Evolutionary conservation across 2,329 filamentous ascomycete species (phyloP), one percentile per base, ranked within the genome.

Genomic region (Fusarium sp.): DNA sequence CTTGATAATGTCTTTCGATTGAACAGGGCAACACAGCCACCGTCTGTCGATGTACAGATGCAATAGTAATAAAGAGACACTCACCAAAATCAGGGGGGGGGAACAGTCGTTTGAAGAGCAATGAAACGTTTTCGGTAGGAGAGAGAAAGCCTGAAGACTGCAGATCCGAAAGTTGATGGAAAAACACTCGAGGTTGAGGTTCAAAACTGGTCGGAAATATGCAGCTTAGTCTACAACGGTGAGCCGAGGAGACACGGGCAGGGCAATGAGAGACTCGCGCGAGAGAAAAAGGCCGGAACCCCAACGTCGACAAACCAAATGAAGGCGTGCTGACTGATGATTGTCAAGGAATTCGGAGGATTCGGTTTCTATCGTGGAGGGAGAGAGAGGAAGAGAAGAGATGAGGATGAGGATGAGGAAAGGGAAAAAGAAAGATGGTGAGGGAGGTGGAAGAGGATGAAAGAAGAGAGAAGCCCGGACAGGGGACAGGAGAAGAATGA

Each of bases 261-360:
- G 67, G 68, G 59, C 62, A 59, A 66, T 48, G 57, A 69, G 44
- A 52, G 59, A 65, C 75, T 78, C 74, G 74, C 75, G 75, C 73
- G 73, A 77, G 73, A 77, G 65, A 71, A 72, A 72, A 72, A 67
- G 64, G 73, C 75, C 74, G 59, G 73, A 76, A 76, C 72, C 72
- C 75, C 62, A 59, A 65, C 46, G 71, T 76, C 74, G 63, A 76
- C 73, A 75, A 75, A 75, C 67, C 64, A 65, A 65, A 62, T 56
- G 55, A 65, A 68, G 71, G 73, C 73, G 74, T 76, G 75, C 72
- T 47, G 77, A 79, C 74, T 73, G 54, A 48, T 55, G 50, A 41
- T 78, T 78, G 76, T 78, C 76, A 71, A 68, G 62, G 66, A 65
- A 66, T 50, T 78, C 65, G 77, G 74, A 72, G 77, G 78, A 78